A percentile compares a stretch with the other conserved stretches of the same genome.
phyloP scores from a whole-genome alignment of 2,329 filamentous ascomycete species.

The Alternaria sp. region DNA sequence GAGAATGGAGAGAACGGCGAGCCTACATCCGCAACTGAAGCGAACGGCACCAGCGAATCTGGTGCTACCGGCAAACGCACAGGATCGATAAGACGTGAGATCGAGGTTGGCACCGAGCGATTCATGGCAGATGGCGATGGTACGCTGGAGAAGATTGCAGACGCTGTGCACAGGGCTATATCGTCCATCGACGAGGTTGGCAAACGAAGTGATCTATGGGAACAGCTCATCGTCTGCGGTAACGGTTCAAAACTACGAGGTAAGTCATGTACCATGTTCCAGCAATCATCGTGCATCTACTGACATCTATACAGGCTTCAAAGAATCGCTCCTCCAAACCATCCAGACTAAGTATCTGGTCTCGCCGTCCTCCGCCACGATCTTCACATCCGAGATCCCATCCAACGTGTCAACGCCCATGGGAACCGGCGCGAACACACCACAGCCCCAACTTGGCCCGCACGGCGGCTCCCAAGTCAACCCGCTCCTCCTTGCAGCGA shows the following conservation, averaged over 20 bases:
- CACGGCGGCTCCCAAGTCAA: slow-evolving; percentile 71
- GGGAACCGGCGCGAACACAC: slow-evolving; percentile 90
- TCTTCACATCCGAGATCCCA: slow-evolving; percentile 95
- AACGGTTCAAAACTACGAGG: slow-evolving; percentile 76
- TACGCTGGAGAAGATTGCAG: slow-evolving; percentile 82
- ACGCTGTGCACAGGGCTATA: slow-evolving; percentile 82
- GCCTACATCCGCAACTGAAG: slow-evolving; percentile 28
- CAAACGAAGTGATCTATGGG: slow-evolving; percentile 88
- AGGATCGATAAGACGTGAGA: slow-evolving; percentile 60
- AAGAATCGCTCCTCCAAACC: slow-evolving; percentile 82
- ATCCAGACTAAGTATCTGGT: slow-evolving; percentile 84
- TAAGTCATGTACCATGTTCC: slow-evolving; percentile 33
- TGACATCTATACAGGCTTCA: slow-evolving; percentile 68
- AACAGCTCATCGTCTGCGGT: slow-evolving; percentile 87
- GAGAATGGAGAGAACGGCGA: slow-evolving; percentile 44
- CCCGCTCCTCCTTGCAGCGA: slow-evolving; percentile 89
- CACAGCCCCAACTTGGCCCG: slow-evolving; percentile 64
- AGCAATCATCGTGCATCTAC: slow-evolving; percentile 19
- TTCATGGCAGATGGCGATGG: slow-evolving; percentile 68
- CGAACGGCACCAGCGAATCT: slow-evolving; percentile 33
- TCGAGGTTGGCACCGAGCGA: slow-evolving; percentile 79
- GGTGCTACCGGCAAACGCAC: slow-evolving; percentile 19
- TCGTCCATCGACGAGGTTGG: slow-evolving; percentile 83
- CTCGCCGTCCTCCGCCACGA: slow-evolving; percentile 89
- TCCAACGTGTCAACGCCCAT: slow-evolving; percentile 91